Evolutionary conservation across 2,329 filamentous ascomycete genomes (phyloP).

Genomic region (Colletotrichum tamarilloi): DNA sequence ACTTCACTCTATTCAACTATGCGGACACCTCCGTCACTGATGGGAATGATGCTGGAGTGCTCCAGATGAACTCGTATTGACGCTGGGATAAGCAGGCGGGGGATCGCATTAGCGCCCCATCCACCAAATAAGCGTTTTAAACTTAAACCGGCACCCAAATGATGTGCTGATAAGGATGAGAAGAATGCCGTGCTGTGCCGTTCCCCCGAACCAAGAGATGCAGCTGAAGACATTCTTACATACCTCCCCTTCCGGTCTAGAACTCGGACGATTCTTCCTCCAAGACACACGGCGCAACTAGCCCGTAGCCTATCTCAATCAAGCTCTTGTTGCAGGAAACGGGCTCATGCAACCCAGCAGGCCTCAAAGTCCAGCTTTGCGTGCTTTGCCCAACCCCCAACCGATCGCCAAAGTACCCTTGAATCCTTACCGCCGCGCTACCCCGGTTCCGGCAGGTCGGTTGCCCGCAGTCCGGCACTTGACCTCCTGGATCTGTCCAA

Average conservation of each 20-base stretch:
- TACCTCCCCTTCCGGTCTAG: neutral
- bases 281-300: neutral
- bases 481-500: slow-evolving; percentile 28
- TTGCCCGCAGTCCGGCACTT: slow-evolving; percentile 28
- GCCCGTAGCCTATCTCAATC: neutral
- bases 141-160: neutral
- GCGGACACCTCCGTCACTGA: neutral
- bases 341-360: neutral
- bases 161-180: neutral
- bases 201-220: neutral
- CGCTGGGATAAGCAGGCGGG: neutral
- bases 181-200: neutral
- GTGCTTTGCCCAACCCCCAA: neutral
- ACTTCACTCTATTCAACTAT: too few relatives aligned
- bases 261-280: neutral
- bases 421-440: slow-evolving; percentile 28
- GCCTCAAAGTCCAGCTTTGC: neutral
- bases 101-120: neutral
- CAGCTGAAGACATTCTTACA: neutral
- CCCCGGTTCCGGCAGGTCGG: slow-evolving; percentile 33
- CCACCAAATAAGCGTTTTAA: slow-evolving; percentile 2
- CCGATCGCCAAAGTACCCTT: neutral
- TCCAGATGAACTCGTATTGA: neutral
- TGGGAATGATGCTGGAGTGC: neutral
- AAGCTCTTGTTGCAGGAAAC: neutral